These are phyloP conservation scores for Talaromyces sp. DNA, from an alignment of 2,329 filamentous ascomycete genomes.

Conservation along the genomic window DNA sequence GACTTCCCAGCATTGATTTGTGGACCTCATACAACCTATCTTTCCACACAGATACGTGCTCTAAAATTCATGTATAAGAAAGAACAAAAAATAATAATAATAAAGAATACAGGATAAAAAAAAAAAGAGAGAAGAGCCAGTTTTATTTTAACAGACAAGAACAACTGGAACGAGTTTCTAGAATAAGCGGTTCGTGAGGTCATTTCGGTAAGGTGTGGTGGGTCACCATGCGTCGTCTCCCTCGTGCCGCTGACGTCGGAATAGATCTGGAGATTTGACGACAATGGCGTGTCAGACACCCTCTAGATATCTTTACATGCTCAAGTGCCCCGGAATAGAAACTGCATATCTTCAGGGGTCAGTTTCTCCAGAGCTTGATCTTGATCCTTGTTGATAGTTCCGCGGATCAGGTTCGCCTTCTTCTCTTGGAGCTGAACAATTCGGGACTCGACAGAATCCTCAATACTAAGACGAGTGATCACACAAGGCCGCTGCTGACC, in stretches of 20 bases:
- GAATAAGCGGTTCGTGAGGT: slow-evolving; percentile 14
- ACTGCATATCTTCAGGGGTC: slow-evolving; percentile 90
- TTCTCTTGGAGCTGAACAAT: slow-evolving; percentile 98
- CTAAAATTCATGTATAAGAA: too few relatives aligned
- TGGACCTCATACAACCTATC: too few relatives aligned
- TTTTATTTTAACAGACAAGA: too few relatives aligned
- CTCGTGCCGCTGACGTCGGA: slow-evolving; percentile 5
- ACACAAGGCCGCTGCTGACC: slow-evolving; percentile 92
- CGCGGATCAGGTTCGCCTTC: slow-evolving; percentile 97
- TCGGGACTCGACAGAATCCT: slow-evolving; percentile 93
- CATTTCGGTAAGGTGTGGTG: slow-evolving; percentile 4
- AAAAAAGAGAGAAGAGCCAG: too few relatives aligned
- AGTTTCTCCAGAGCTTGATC: slow-evolving; percentile 82
- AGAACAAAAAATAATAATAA: too few relatives aligned
- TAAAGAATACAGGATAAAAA: too few relatives aligned
- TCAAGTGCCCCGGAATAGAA: slow-evolving; percentile 82
- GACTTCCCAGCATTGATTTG: too few relatives aligned
- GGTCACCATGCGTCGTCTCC: not conserved
- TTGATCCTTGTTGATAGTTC: slow-evolving; percentile 92
- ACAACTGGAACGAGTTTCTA: too few relatives aligned
- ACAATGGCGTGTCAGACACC: slow-evolving; percentile 1
- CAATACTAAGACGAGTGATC: slow-evolving; percentile 92
- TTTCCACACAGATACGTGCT: too few relatives aligned
- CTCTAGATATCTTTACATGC: slow-evolving; percentile 7
- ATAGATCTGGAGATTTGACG: not conserved